These are phyloP conservation scores for Lanmaoa rubissima DNA, from an alignment of 768 basidiomycete species.

Conservation along the genomic window DNA sequence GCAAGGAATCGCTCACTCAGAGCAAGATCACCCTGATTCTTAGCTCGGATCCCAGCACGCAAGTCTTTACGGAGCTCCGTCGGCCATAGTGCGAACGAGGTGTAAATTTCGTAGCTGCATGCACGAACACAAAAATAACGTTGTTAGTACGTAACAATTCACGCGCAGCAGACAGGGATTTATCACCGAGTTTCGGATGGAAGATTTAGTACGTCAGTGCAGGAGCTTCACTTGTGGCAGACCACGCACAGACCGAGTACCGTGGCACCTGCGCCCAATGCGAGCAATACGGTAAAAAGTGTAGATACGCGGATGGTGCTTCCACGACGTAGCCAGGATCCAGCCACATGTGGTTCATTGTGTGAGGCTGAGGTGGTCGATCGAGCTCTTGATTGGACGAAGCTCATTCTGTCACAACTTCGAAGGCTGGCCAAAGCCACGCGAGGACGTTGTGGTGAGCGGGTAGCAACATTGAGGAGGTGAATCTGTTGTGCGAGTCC, in stretches of 20 bases:
- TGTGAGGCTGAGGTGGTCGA: conserved; percentile 14
- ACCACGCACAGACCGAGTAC: conserved; percentile 42
- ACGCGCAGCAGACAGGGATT: background rate
- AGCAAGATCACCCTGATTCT: conserved; percentile 51
- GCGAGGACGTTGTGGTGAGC: background rate
- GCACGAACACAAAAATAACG: background rate
- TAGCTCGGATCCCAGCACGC: conserved; percentile 62
- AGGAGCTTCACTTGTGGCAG: background rate
- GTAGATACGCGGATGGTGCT: conserved; percentile 36
- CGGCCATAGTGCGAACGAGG: conserved; percentile 65
- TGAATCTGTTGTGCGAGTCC: conserved; percentile 1
- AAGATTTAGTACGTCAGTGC: background rate
- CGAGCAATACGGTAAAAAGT: conserved; percentile 38
- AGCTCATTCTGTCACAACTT: background rate
- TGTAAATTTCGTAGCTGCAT: conserved; percentile 54
- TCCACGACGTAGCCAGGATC: conserved; percentile 8
- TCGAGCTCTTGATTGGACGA: conserved; percentile 2
- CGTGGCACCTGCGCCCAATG: conserved; percentile 40
- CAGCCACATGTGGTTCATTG: background rate
- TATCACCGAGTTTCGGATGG: background rate
- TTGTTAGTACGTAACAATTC: too few relatives aligned
- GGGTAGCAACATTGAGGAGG: background rate
- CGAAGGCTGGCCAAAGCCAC: background rate
- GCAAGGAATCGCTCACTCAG: conserved; percentile 51
- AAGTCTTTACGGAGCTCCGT: conserved; percentile 59